phyloP scores from a whole-genome alignment of 225 moss, liverwort and hornwort genomes.

The Asterella californica region DNA sequence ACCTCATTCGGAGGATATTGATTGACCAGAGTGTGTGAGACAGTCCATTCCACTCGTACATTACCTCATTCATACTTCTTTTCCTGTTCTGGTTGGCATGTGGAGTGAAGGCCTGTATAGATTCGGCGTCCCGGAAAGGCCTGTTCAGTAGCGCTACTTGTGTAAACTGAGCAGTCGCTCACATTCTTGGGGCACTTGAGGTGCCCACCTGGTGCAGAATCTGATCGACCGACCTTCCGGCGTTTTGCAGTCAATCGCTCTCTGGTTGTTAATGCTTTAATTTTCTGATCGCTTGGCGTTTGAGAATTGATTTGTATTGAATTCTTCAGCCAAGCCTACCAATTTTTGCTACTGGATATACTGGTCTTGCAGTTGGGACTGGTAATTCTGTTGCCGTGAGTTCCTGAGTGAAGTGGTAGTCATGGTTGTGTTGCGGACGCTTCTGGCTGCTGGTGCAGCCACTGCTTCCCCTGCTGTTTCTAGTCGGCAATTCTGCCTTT shows the following conservation, averaged over 20 bases:
- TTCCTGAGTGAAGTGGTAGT: background rate
- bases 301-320: background rate
- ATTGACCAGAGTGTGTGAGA: no score
- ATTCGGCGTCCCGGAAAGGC: no score
- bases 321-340: background rate
- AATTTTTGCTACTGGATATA: background rate
- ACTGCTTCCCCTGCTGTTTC: conserved; percentile 4
- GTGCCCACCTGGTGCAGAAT: conserved; percentile 5
- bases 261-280: no score
- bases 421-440: conserved; percentile 20
- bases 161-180: background rate
- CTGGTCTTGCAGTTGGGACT: background rate
- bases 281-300: background rate
- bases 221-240: background rate
- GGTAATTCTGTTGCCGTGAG: background rate
- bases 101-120: no score
- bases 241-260: background rate
- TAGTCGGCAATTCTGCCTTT: conserved; percentile 17
- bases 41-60: no score
- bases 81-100: no score
- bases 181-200: conserved; percentile 6
- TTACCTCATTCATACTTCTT: no score
- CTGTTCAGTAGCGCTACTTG: no score
- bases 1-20: no score
- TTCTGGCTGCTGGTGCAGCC: conserved; percentile 5